Conservation (phyloP, 2,329 filamentous ascomycete species). For the Trichoderma breve region DNA sequence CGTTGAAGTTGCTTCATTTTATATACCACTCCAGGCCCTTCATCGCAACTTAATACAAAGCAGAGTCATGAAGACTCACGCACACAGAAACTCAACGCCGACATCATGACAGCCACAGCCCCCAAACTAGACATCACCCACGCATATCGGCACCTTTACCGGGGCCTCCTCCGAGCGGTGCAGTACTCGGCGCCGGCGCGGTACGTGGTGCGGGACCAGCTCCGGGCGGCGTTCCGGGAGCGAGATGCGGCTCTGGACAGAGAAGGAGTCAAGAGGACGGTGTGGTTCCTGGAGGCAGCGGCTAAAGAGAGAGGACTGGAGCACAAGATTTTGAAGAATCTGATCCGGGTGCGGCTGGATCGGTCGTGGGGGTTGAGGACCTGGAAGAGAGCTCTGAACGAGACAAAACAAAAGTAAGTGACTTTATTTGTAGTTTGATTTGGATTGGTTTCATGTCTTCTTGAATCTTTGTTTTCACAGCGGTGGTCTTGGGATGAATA, state of each 20-base stretch:
- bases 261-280: constrained; percentile 59
- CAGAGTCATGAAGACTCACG: neutral
- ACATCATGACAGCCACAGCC: constrained; percentile 23
- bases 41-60: neutral
- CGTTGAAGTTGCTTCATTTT: neutral
- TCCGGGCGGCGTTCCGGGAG: constrained; percentile 59
- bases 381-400: constrained; percentile 26
- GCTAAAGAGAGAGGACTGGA: constrained; percentile 63
- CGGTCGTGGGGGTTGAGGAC: constrained; percentile 18
- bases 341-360: constrained; percentile 44
- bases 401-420: constrained; percentile 30
- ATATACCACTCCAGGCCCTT: neutral
- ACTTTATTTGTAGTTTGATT: neutral
- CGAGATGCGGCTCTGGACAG: constrained; percentile 45
- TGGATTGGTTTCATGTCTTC: neutral
- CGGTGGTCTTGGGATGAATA: neutral
- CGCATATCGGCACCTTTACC: constrained; percentile 70
- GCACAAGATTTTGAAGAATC: constrained; percentile 68
- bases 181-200: constrained; percentile 69
- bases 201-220: constrained; percentile 57
- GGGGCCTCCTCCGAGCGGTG: constrained; percentile 65
- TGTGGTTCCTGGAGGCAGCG: constrained; percentile 68
- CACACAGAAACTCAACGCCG: neutral
- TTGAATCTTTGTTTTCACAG: neutral
- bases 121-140: constrained; percentile 48